These are phyloP conservation scores for Metschnikowia amazonensis DNA, from an alignment of 805 yeast genomes.

Conservation along the genomic window DNA sequence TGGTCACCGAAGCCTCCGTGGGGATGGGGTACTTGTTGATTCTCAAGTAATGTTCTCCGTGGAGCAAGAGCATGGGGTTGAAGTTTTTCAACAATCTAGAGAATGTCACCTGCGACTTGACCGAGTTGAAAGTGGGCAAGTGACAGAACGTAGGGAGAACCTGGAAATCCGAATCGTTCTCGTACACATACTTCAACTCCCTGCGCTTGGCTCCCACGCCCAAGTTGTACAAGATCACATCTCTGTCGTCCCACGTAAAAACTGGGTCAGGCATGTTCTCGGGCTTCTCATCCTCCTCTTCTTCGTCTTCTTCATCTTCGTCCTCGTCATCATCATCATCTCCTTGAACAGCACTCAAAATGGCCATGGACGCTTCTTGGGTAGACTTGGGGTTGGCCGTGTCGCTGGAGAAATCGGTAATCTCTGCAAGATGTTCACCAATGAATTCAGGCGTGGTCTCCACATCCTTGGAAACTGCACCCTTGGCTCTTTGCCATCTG, in stretches of 20 bases:
- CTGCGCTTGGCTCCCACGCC: conserved; percentile 81
- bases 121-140: conserved; percentile 73
- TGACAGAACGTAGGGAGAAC: conserved; percentile 89
- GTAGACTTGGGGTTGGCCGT: conserved; percentile 57
- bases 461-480: conserved; percentile 61
- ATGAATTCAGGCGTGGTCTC: conserved; percentile 64
- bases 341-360: conserved; percentile 59
- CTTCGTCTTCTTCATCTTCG: conserved; percentile 31
- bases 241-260: conserved; percentile 61
- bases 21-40: conserved; percentile 76
- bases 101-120: conserved; percentile 54
- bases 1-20: conserved; percentile 57
- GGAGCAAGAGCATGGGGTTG: conserved; percentile 84
- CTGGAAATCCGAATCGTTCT: conserved; percentile 71
- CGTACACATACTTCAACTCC: conserved; percentile 78
- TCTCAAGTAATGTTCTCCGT: conserved; percentile 92
- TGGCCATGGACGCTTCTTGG: conserved; percentile 76
- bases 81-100: conserved; percentile 67
- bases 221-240: conserved; percentile 78
- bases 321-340: conserved; percentile 37
- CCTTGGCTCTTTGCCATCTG: conserved; percentile 91
- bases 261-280: conserved; percentile 40
- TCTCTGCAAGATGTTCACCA: conserved; percentile 59
- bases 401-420: conserved; percentile 58
- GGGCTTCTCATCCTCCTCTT: conserved; percentile 33